A percentile compares a stretch with the other conserved stretches of the same genome.
Evolutionary conservation across 192 early-diverging fungal species (phyloP).

Genomic region (Paraglomus occultum): DNA sequence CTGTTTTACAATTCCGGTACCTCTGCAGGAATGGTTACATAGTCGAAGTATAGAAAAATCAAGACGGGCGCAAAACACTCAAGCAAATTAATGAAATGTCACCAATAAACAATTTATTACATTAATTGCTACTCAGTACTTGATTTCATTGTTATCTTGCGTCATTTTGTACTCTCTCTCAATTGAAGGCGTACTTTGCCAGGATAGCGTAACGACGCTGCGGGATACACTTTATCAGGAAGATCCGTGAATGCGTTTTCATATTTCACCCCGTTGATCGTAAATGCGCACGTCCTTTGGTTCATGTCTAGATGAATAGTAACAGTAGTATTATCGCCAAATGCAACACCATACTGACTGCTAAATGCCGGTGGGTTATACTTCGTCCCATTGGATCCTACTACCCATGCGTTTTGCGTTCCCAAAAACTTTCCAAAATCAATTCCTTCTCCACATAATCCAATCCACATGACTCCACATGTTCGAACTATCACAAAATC

Average conservation of each 20-base stretch:
- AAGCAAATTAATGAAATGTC: too few relatives aligned
- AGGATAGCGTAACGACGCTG: slow-evolving; percentile 5
- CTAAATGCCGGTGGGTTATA: not conserved
- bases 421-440: slow-evolving; percentile 3
- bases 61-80: too few relatives aligned
- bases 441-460: slow-evolving; percentile 2
- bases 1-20: too few relatives aligned
- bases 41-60: too few relatives aligned
- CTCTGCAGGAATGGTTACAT: too few relatives aligned
- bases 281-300: not conserved
- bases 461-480: not conserved
- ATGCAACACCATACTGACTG: not conserved
- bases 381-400: not conserved
- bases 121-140: too few relatives aligned
- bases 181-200: slow-evolving; percentile 3
- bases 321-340: slow-evolving; percentile 5
- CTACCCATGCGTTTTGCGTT: slow-evolving; percentile 3
- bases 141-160: too few relatives aligned
- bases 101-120: too few relatives aligned
- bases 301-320: slow-evolving; percentile 29
- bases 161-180: too few relatives aligned
- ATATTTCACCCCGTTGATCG: slow-evolving; percentile 25
- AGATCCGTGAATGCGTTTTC: slow-evolving; percentile 10
- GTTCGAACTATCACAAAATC: slow-evolving; percentile 15
- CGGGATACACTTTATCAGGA: slow-evolving; percentile 20